phyloP scores from a whole-genome alignment of 495 filamentous ascomycete genomes.

The Lentithecium fluviatile region DNA sequence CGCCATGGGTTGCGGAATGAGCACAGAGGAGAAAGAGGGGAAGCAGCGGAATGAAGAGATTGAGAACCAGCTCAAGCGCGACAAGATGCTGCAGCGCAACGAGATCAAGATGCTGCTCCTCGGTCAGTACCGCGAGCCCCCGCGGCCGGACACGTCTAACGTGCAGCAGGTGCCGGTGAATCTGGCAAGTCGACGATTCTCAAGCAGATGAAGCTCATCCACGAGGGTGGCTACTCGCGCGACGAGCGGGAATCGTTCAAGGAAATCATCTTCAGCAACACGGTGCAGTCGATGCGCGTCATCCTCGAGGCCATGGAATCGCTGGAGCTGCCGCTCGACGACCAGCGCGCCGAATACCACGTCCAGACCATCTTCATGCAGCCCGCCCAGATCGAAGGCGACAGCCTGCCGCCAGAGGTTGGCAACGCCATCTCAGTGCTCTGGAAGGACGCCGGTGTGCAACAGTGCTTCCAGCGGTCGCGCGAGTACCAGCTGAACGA shows the following conservation, averaged over 20 bases:
- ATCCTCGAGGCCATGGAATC: constrained; percentile 88
- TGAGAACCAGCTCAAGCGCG: constrained; percentile 48
- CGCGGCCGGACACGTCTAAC: constrained; percentile 19
- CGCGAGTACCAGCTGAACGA: constrained; percentile 97
- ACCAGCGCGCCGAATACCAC: constrained; percentile 73
- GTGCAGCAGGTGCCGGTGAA: constrained; percentile 81
- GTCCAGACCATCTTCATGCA: constrained; percentile 57
- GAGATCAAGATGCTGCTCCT: constrained; percentile 50
- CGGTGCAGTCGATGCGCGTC: constrained; percentile 57
- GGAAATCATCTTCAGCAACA: constrained; percentile 90
- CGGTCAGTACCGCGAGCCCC: constrained; percentile 35
- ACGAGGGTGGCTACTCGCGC: constrained; percentile 87
- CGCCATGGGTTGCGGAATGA: constrained; percentile 99
- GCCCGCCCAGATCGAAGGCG: constrained; percentile 40
- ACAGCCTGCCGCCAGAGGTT: constrained; percentile 62
- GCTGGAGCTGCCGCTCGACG: constrained; percentile 67
- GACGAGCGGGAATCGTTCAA: constrained; percentile 90
- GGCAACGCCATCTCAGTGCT: constrained; percentile 76
- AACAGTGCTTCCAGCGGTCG: constrained; percentile 80
- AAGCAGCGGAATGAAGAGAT: constrained; percentile 64
- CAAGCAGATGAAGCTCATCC: constrained; percentile 99
- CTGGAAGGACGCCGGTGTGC: constrained; percentile 82
- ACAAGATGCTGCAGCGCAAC: constrained; percentile 45
- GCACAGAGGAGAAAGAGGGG: constrained; percentile 99
- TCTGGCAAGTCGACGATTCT: constrained; percentile 97